Conservation (phyloP, 768 basidiomycete genomes). For the Exsudoporus frostii region DNA sequence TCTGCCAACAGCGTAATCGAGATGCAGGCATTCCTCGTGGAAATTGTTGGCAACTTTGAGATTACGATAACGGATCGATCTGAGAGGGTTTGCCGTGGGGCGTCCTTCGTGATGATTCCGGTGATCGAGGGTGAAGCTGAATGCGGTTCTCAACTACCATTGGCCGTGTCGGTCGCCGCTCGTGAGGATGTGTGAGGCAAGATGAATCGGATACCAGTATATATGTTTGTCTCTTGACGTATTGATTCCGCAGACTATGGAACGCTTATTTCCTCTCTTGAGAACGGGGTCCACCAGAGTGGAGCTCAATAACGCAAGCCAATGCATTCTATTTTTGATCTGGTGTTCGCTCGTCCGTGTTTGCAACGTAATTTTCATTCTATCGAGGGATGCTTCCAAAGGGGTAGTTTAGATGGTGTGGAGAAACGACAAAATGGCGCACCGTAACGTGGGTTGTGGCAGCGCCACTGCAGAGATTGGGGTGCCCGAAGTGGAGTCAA, state of each 20-base stretch:
- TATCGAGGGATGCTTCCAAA: neutral
- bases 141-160: constrained; percentile 33
- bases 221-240: neutral
- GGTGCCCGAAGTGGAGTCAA: constrained; percentile 2
- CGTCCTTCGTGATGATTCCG: constrained; percentile 33
- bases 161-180: constrained; percentile 23
- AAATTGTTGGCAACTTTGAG: constrained; percentile 52
- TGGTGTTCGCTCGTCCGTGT: no score
- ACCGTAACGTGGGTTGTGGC: neutral
- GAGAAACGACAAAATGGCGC: neutral
- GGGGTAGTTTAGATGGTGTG: neutral
- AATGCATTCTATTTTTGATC: neutral
- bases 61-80: constrained; percentile 36
- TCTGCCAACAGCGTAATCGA: constrained; percentile 38
- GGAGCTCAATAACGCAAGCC: neutral
- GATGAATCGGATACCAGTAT: neutral
- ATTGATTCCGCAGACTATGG: neutral
- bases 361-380: constrained; percentile 4
- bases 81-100: constrained; percentile 28
- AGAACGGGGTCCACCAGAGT: neutral
- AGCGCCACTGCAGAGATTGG: neutral
- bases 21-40: constrained; percentile 57
- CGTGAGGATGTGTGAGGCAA: neutral
- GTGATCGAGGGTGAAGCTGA: constrained; percentile 27
- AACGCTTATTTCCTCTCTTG: neutral